Evolutionary conservation across 352 stramenopile genomes (phyloP).

Genomic region (Thalassiosira livingstoniorum): DNA sequence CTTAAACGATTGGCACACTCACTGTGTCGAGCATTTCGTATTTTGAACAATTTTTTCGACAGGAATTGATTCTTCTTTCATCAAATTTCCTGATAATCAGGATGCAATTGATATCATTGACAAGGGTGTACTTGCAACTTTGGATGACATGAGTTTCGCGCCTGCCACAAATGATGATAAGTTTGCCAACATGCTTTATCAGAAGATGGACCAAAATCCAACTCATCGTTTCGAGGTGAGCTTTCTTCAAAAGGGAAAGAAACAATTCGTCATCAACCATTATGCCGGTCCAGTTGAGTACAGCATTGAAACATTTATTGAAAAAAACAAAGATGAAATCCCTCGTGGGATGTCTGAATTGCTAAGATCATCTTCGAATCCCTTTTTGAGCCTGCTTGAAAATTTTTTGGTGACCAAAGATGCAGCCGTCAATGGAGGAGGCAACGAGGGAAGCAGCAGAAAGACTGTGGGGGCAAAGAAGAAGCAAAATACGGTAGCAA

Average conservation of each 20-base stretch:
- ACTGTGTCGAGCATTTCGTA: background rate
- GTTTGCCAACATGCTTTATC: slow-evolving; percentile 64
- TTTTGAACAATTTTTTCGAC: background rate
- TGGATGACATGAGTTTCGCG: slow-evolving; percentile 58
- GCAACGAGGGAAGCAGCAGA: background rate
- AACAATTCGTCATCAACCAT: slow-evolving; percentile 80
- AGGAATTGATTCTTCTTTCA: slow-evolving; percentile 57
- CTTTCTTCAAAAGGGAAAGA: slow-evolving; percentile 63
- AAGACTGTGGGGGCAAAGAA: background rate
- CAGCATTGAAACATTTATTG: slow-evolving; percentile 74
- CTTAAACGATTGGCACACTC: slow-evolving; percentile 1
- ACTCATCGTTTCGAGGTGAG: slow-evolving; percentile 70
- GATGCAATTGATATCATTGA: slow-evolving; percentile 58
- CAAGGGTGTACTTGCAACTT: slow-evolving; percentile 59
- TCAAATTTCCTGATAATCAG: slow-evolving; percentile 56
- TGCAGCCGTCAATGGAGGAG: background rate
- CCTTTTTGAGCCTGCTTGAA: background rate
- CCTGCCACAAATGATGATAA: slow-evolving; percentile 57
- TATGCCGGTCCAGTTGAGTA: slow-evolving; percentile 84
- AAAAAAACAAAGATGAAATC: slow-evolving; percentile 88
- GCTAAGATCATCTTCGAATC: slow-evolving; percentile 23
- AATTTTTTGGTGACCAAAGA: slow-evolving; percentile 1
- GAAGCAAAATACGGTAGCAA: slow-evolving; percentile 79
- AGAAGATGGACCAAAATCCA: slow-evolving; percentile 53
- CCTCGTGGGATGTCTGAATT: slow-evolving; percentile 56